Evolutionary conservation across 192 early-diverging fungal species (phyloP), one percentile per base, ranked within the genome.

Genomic region (Chytriomyces confervae): DNA sequence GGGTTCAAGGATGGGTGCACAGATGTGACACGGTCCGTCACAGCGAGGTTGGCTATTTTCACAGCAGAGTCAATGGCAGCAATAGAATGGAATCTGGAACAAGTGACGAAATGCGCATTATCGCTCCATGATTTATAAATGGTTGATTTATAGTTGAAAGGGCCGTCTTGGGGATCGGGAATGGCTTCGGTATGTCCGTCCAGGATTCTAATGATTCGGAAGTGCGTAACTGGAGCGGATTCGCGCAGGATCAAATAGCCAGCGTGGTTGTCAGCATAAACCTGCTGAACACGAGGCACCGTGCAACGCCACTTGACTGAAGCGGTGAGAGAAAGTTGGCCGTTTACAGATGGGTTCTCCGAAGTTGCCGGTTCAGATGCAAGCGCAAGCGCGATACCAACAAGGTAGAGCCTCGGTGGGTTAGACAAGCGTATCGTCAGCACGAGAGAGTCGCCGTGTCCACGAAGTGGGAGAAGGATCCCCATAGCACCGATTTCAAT

Each of bases 151-250:
- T 36, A 36, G 36, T 3, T 36, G 36, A 36, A 36, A 36, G 36
- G 36, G 45, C 27, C 20, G 63, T 13, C 1, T 13, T 46, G 49
- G 43, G 18, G 0, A 48, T 16, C 45, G 13, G 29, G 1, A 3
- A 45, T 47, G 16, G 11, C 16, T 4, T 69, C 9, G 9, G 43
- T 46, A 50, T 10, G 9, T 60, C 69, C 69, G 8, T 20, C 16
- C 20, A 10, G n/a, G 45, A 71, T 71, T 9, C 69, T 53, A 8
- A 71, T 16, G 47, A 71, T 51, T 60, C 27, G 50, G 69, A 71
- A 71, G 18, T 71, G 13, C 8, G 8, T 23, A 51, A 71, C 13
- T 11, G 10, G 11, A 61, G 20, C 20, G 36, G 20, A 24, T 24
- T 16, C 13, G 8, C 20, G 10, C 16, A 71, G 43, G 24, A 71